Base-by-base conservation (phyloP, 176 grass and related monocot species). In the Hordeum marinum region DNA sequence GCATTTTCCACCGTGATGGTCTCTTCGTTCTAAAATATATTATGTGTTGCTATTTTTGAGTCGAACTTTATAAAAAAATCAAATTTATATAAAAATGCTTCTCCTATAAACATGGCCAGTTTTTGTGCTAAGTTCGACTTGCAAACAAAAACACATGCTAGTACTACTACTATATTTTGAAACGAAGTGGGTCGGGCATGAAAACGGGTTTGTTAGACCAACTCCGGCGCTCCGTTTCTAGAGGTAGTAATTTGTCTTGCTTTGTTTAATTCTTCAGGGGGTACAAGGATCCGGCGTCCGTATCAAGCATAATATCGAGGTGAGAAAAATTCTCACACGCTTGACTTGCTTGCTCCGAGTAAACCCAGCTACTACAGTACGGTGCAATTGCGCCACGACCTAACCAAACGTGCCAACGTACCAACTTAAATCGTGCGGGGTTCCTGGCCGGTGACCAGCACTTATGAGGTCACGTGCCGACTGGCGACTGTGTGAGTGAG, bases 401-500 rank as follows among this genome's bases (percentile, higher is more conserved):
- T 11, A 48, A n/a, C 27, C 72, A 27, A 31, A 26, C 70, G 11
- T 1, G 70, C 70, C 70, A 52, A 75, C 72, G 24, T 25, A 74
- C 52, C 1, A 39, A 37, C 36, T 70, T 70, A 70, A 70, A 72
- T 43, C 5, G 39, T 15, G 39, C 23, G 52, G 52, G 75, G 3
- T 21, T 50, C 54, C 7, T 7, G 52, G 75, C 32, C 31, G 34
- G 75, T 39, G 31, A 59, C 18, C 20, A 34, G 48, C 2, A 72
- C 66, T 84, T 26, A 76, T 65, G 31, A 20, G 25, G 31, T 84
- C 82, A 84, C 72, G 42, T 67, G 61, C 72, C 31, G 4, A 72
- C 40, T 46, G 69, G 69, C n/a, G n/a, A 72, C 37, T 4, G 63
- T 8, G 64, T 11, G 61, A 60, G n/a, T 60, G 21, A n/a, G 9